These are phyloP conservation scores for Phylloporus sp. DNA, from an alignment of 768 basidiomycete species.

Conservation along the genomic window DNA sequence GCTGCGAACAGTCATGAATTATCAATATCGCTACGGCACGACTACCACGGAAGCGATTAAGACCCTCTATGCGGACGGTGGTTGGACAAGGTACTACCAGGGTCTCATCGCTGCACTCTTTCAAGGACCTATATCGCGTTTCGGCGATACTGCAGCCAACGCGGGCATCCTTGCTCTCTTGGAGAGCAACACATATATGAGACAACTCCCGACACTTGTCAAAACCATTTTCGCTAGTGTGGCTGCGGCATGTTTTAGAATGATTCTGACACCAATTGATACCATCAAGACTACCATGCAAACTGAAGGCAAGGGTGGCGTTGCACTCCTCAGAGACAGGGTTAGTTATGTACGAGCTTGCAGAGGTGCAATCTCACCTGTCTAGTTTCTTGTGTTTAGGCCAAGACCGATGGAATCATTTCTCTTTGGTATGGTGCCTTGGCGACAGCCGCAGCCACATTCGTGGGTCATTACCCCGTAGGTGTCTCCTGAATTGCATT, in stretches of 20 bases:
- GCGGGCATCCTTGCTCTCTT: slow-evolving; percentile 87
- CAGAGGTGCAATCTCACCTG: background rate
- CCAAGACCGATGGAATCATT: slow-evolving; percentile 70
- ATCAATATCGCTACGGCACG: slow-evolving; percentile 88
- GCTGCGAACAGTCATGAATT: slow-evolving; percentile 97
- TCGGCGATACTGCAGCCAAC: slow-evolving; percentile 95
- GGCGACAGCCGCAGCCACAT: slow-evolving; percentile 90
- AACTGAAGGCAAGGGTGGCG: slow-evolving; percentile 75
- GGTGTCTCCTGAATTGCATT: slow-evolving; percentile 17
- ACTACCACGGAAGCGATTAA: slow-evolving; percentile 58
- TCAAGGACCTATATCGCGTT: slow-evolving; percentile 80
- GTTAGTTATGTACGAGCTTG: slow-evolving; percentile 33
- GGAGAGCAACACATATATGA: slow-evolving; percentile 69
- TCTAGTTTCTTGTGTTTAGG: slow-evolving; percentile 35
- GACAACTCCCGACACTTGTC: slow-evolving; percentile 53
- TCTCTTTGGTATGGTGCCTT: slow-evolving; percentile 88
- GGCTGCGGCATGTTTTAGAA: slow-evolving; percentile 81
- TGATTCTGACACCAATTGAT: slow-evolving; percentile 90
- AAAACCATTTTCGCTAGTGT: slow-evolving; percentile 79
- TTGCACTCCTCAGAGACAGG: slow-evolving; percentile 61
- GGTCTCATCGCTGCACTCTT: slow-evolving; percentile 83
- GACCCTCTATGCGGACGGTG: slow-evolving; percentile 75
- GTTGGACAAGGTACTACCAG: slow-evolving; percentile 81
- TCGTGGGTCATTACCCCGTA: slow-evolving; percentile 88
- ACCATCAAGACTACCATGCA: slow-evolving; percentile 96